These are phyloP conservation scores for Pelagophyceae sp. DNA, from an alignment of 352 stramenopile species.

Conservation along the genomic window DNA sequence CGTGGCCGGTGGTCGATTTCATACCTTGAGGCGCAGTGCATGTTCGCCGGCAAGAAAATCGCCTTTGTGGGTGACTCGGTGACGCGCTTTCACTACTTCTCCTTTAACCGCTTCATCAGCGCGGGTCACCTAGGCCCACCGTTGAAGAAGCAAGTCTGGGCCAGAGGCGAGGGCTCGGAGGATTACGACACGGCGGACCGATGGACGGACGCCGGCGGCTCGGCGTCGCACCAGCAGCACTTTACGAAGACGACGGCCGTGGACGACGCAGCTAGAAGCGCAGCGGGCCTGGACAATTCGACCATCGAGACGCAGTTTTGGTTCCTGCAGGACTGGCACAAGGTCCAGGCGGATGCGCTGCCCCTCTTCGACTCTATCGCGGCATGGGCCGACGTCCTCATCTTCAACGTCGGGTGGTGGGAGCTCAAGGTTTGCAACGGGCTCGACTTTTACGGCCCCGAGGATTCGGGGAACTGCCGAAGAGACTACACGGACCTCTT, in stretches of 20 bases:
- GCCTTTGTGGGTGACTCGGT: conserved; percentile 7
- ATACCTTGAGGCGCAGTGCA: background rate
- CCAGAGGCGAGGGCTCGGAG: background rate
- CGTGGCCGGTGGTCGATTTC: background rate
- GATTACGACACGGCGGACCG: background rate
- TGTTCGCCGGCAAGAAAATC: background rate
- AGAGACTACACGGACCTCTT: background rate
- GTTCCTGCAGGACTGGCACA: background rate
- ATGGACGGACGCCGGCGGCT: background rate
- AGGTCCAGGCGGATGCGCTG: background rate
- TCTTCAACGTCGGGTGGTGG: conserved; percentile 8
- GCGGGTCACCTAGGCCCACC: background rate
- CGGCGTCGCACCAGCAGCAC: background rate
- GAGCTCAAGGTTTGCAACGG: background rate
- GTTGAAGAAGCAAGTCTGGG: background rate
- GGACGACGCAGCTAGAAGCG: background rate
- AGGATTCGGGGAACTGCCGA: background rate
- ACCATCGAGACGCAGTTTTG: background rate
- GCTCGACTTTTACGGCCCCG: background rate
- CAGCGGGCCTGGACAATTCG: background rate
- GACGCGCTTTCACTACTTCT: conserved; percentile 18
- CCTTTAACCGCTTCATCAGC: background rate
- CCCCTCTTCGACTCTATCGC: background rate
- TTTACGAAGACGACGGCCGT: background rate
- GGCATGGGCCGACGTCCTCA: background rate